Base-by-base conservation (phyloP, 2,329 filamentous ascomycete genomes). In the Scedosporium aurantiacum region DNA sequence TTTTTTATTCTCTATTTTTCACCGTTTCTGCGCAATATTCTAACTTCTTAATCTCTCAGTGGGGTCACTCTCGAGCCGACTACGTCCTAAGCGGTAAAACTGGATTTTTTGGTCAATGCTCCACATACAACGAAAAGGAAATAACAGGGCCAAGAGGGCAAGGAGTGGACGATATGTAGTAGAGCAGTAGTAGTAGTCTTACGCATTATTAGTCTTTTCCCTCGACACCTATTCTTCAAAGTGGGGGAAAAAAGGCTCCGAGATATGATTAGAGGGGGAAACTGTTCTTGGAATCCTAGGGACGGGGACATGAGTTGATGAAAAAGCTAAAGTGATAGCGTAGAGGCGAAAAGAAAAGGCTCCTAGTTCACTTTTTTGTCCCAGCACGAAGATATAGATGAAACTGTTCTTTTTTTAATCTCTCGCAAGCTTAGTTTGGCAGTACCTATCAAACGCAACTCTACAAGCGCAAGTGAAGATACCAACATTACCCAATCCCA, bases 11-110 rank as follows among this genome's bases (percentile, higher is more conserved):
- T n/a, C n/a, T n/a, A n/a, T n/a, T 27, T 27, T 27, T 27, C 3
- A 5, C 25, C 25, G 25, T 27, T 27, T 27, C 25, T 27, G 25
- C 25, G 25, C 25, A 47, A n/a, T 55, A 18, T 63, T 67, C 69
- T 71, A 64, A 71, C 63, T 41, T 23, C 32, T 63, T 61, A 18
- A 14, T n/a, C 58, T 43, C 59, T n/a, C 65, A 82, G 79, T 64
- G 80, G 80, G 77, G 77, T 81, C 57, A 82, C 79, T 43, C 70
- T 82, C 60, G 78, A 82, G 71, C 79, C 79, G 50, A 79, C 75
- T 70, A 75, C 73, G 62, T 72, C 75, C 63, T 79, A 76, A 73
- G 63, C 18, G 58, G 21, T 28, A 60, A 32, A 47, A 56, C 58
- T 54, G 57, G 57, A 47, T 40, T 57, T 23, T 18, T 28, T n/a